These are phyloP conservation scores for Microsporum audouinii DNA, from an alignment of 2,329 filamentous ascomycete species.

Conservation along the genomic window DNA sequence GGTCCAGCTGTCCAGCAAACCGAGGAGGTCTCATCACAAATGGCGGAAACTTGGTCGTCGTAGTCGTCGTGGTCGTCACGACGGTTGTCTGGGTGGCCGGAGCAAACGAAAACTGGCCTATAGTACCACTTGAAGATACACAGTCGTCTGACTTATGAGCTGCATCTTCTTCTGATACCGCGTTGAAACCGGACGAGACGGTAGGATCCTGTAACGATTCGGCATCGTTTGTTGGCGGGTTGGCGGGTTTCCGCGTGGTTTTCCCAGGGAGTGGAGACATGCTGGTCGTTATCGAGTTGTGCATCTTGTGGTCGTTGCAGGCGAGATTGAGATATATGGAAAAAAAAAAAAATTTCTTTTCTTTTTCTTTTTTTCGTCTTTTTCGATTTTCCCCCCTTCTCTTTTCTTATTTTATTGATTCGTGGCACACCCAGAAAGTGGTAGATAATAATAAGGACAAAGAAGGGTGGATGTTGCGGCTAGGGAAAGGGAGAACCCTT, in stretches of 20 bases:
- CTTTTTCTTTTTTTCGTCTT: neutral
- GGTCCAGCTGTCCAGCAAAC: constrained; percentile 60
- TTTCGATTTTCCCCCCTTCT: neutral
- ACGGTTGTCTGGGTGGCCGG: constrained; percentile 54
- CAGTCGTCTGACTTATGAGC: neutral
- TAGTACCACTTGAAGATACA: constrained; percentile 21
- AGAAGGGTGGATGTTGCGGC: neutral
- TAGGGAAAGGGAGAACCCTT: neutral
- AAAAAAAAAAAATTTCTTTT: neutral
- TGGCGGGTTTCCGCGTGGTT: neutral
- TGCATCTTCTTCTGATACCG: neutral
- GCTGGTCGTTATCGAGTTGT: neutral
- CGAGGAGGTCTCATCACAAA: constrained; percentile 64
- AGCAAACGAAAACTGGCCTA: constrained; percentile 51
- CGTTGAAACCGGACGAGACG: neutral
- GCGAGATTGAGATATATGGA: neutral
- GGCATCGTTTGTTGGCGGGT: neutral
- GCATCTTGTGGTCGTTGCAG: neutral
- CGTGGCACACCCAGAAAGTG: neutral
- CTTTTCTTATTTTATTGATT: neutral
- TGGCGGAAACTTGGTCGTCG: constrained; percentile 70
- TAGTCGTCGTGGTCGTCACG: constrained; percentile 85
- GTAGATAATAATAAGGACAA: neutral
- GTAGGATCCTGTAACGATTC: neutral
- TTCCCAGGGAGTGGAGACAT: neutral